Base-by-base conservation (phyloP, 805 yeast species). In the Ogataea dorogensis region DNA sequence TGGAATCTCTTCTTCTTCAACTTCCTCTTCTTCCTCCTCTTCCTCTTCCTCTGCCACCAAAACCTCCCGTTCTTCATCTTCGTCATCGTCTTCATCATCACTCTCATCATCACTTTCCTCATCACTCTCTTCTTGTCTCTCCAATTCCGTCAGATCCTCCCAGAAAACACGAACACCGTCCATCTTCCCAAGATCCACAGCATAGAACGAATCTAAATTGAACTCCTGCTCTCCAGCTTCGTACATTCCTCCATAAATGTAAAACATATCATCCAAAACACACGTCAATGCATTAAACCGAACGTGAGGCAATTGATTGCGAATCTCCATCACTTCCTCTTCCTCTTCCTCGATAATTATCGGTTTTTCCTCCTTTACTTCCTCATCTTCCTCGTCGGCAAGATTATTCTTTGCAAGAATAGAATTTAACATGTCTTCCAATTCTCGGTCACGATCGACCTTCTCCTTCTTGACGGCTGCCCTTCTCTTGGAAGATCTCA, bases 161-260 rank as follows among this genome's bases (percentile, higher is more conserved):
- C 98, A 91, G 46, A 73, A 79, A 0, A 87, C 85, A 49, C 78
- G 83, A 36, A 87, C 79, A 11, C 97, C 97, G 54, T 91, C 96
- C 33, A 89, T 64, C 53, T 81, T 86, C 24, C 86, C 87, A 47
- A 91, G 66, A 63, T 93, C 96, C 30, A 93, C 69, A 17, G 89
- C 72, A 54, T 91, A 93, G 58, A 91, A 74, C 7, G 95, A 81
- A 57, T 91, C 96, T 49, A 93, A 71, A 26, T 77, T 75, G 57
- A 73, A 85, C 58, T 91, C 98, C 42, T 74, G 81, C 33, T 93
- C 98, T 4, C 89, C 95, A 19, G 73, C 64, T 58, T 93, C 98
- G 79, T 81, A 91, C 27, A 81, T 75, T 49, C 98, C 98, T 16
- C 97, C 96, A 55, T 74, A 88, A 7, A 93, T 82, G 60, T 79